Evolutionary conservation across 179 eudicot species (phyloP), one percentile per base, ranked within the genome.

Genomic region (Heliamphora pulchella): DNA sequence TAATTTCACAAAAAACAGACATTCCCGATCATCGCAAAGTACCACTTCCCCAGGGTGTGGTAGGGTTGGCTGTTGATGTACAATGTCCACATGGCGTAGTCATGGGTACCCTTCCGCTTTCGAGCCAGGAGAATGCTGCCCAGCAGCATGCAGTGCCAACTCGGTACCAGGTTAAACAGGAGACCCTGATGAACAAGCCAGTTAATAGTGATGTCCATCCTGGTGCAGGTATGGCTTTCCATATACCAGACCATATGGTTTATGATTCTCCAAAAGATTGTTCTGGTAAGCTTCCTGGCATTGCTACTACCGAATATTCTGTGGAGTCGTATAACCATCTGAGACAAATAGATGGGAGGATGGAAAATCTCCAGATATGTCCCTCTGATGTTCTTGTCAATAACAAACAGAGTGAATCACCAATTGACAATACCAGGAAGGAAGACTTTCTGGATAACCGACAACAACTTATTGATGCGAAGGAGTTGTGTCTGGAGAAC

Each of bases 261-360:
- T 80, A 78, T 72, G 93, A 86, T 83, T 81, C 87, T 51, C 87
- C 89, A 51, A 86, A 63, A 65, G 89, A 86, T 2, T 86, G 88
- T 76, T 55, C 80, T 44, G 83, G 73, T 78, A 83, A 80, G 44
- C 72, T 83, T 77, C 68, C 85, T 50, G 80, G 78, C n/a, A 15
- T 55, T 80, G 71, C 80, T 73, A 78, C 86, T 39, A 83, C 63
- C 78, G 91, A 87, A 74, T 90, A 86, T 74, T 41, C 74, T 39
- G 64, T 48, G 59, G 85, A 84, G 22, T 61, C 88, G 43, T 85
- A 76, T 48, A 88, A 90, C 43, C 86, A 86, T 79, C 81, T 81
- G 46, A 82, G 86, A 76, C 92, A 88, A 62, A 83, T 88, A 58
- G 94, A 88, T 63, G 83, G 84, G 64, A 83, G 82, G 84, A 84